Base-by-base conservation (phyloP, 2,329 filamentous ascomycete genomes). In the Polychaeton citri region DNA sequence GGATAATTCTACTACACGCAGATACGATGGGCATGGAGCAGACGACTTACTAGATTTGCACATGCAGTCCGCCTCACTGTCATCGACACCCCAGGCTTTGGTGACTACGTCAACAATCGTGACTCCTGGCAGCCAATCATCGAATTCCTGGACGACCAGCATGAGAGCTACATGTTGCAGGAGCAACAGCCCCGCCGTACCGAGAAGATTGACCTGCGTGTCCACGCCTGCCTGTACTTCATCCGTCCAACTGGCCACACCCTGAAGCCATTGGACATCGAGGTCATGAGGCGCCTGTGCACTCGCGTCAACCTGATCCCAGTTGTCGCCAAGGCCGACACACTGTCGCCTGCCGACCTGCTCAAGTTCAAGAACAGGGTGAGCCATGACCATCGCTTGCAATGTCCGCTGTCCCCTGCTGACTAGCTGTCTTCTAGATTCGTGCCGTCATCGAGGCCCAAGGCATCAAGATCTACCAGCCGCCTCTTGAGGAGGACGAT, bases 111-210 rank as follows among this genome's bases (percentile, higher is more conserved):
- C 63, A 98, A 98, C 81, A 98, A 98, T 76, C 83, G 88, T 59
- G 90, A 98, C 66, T 96, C 90, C 45, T 98, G 90, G 90, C 92
- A 94, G 75, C 90, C 90, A 61, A 96, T 98, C 60, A 96, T 98
- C 65, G 90, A 98, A 67, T 98, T 98, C 72, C 74, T 98, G 55
- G 90, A 98, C 66, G 90, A 98, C 68, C 90, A 98, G 74, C 92
- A 98, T 64, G 90, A 98, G 73, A 98, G 90, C 24, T 98, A 98
- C 68, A 98, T 98, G 90, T 75, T 98, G 60, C 90, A 98, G 72
- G 90, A 98, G 76, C 90, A 98, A 68, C 90, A 98, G 69, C 90
- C 92, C 52, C 85, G 85, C 65, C 86, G 90, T 57, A 79, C 81
- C 57, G 90, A 98, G 72, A 98, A 96, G 76, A 98, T 98, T 55